These are phyloP conservation scores for Dianthus caryophyllus DNA, from an alignment of 148 eudicot genomes.

Conservation along the genomic window DNA sequence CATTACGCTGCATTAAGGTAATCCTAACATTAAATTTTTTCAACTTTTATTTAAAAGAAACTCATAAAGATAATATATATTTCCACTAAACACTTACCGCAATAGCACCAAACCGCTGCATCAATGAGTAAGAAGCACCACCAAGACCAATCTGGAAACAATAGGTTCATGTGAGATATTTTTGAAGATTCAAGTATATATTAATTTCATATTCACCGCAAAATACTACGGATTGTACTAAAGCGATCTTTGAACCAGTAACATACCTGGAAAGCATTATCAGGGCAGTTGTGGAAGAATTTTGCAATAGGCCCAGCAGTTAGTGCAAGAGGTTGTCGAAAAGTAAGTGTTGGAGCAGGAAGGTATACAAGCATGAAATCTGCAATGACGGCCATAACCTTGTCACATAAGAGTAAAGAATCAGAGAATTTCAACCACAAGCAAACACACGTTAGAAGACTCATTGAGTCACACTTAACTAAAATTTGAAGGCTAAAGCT, in stretches of 20 bases:
- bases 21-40: not conserved
- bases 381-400: conserved; percentile 96
- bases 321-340: conserved; percentile 58
- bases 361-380: conserved; percentile 99
- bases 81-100: conserved; percentile 45
- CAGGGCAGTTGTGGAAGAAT: conserved; percentile 84
- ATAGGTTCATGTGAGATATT: conserved; percentile 15
- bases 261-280: conserved; percentile 89
- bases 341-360: conserved; percentile 92
- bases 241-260: not conserved
- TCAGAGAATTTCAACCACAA: conserved; percentile 9
- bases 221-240: not conserved
- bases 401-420: conserved; percentile 24
- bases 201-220: not conserved
- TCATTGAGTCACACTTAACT: not conserved
- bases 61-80: not conserved
- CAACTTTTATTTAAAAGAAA: not conserved
- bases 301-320: conserved; percentile 68
- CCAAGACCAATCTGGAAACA: conserved; percentile 61
- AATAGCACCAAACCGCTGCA: conserved; percentile 84
- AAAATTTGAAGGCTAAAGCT: not conserved
- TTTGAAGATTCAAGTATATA: not conserved
- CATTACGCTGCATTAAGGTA: conserved; percentile 63
- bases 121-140: conserved; percentile 71
- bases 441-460: not conserved